Percentiles rank a stretch among this genome's conserved stretches.
Evolutionary conservation across 345 rosid genomes (phyloP).

Genomic region (Acer saccharum): DNA sequence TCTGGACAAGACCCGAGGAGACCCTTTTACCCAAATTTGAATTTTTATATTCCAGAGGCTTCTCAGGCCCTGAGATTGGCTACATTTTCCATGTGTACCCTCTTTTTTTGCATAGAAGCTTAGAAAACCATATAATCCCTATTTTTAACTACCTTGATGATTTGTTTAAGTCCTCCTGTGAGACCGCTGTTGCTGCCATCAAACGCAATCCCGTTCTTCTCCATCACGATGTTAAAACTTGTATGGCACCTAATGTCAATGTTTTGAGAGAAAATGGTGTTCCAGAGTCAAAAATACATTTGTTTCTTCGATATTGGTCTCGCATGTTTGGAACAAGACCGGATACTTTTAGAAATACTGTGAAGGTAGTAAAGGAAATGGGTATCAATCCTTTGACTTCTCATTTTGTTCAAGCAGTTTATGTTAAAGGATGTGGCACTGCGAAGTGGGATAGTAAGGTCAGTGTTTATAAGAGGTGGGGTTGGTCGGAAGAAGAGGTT

Average conservation of each 20-base stretch:
- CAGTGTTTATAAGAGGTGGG: background rate
- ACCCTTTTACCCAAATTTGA: conserved; percentile 40
- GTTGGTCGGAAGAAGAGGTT: background rate
- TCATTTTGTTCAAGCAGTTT: background rate
- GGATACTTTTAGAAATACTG: background rate
- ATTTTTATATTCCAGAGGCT: conserved; percentile 34
- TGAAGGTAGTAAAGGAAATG: background rate
- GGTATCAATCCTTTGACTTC: background rate
- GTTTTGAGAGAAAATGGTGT: background rate
- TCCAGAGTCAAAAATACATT: background rate
- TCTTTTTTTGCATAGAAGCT: background rate
- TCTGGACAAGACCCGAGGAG: conserved; percentile 19
- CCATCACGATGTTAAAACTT: background rate
- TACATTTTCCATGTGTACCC: conserved; percentile 8
- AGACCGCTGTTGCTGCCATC: background rate
- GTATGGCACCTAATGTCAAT: background rate
- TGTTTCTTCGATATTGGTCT: background rate
- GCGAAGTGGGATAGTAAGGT: background rate
- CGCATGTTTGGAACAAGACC: background rate
- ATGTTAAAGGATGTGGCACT: background rate
- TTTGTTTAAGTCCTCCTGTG: background rate
- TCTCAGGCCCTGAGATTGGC: conserved; percentile 23
- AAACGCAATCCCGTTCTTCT: background rate
- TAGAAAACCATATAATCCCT: background rate
- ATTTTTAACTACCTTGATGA: background rate